Percentiles rank a stretch among this genome's conserved stretches.
phyloP scores from a whole-genome alignment of 2,329 filamentous ascomycete genomes.

The Talaromyces atroroseus region DNA sequence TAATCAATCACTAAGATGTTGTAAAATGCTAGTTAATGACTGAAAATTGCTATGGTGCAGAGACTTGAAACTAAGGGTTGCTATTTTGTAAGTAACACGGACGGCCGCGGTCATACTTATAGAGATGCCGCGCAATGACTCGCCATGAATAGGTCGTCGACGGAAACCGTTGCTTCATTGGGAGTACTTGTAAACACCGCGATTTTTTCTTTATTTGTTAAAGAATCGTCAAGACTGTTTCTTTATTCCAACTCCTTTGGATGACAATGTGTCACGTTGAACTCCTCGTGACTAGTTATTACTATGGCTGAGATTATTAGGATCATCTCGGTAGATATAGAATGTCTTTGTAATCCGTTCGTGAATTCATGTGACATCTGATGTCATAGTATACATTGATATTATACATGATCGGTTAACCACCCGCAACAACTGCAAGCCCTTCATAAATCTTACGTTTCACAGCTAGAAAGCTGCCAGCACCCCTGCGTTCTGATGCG shows the following conservation, averaged over 20 bases:
- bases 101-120: neutral
- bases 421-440: constrained; percentile 68
- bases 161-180: neutral
- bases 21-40: neutral
- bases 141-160: neutral
- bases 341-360: neutral
- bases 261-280: neutral
- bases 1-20: neutral
- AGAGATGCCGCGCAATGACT: neutral
- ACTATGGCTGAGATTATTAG: neutral
- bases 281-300: neutral
- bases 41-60: neutral
- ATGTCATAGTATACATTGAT: constrained; percentile 8
- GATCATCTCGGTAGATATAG: neutral
- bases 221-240: neutral
- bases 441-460: constrained; percentile 90
- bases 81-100: neutral
- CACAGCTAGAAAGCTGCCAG: constrained; percentile 76
- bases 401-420: constrained; percentile 7
- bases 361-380: neutral
- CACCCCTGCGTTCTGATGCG: constrained; percentile 42
- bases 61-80: neutral
- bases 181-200: neutral
- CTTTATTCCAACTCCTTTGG: neutral
- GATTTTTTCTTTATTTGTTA: neutral